Percentiles rank a stretch among this genome's conserved stretches.
phyloP scores from a whole-genome alignment of 208 protist genomes.

The Leishmania major region DNA sequence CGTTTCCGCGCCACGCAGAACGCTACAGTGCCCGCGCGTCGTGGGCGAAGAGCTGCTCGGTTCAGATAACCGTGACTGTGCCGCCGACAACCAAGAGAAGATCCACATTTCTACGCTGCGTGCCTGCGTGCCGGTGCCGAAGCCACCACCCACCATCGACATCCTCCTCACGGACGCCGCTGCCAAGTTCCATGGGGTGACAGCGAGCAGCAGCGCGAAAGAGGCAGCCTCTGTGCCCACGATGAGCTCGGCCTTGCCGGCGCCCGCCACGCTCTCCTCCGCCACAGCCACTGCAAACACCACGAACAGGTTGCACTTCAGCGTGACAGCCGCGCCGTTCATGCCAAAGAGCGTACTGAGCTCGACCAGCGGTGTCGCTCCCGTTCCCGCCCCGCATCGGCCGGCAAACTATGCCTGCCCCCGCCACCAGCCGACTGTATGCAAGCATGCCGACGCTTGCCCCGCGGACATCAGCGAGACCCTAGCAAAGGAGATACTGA shows the following conservation, averaged over 20 bases:
- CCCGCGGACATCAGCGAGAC: conserved; percentile 5
- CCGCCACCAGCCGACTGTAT: neutral
- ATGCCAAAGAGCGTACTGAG: conserved; percentile 20
- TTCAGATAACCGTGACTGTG: neutral
- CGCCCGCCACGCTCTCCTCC: neutral
- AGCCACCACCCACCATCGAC: conserved; percentile 28
- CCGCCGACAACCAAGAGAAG: neutral
- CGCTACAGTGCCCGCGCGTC: conserved; percentile 16
- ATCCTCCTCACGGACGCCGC: neutral
- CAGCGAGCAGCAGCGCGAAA: neutral
- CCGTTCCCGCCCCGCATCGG: neutral
- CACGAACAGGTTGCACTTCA: conserved; percentile 23
- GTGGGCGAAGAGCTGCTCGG: neutral
- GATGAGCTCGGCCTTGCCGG: conserved; percentile 1
- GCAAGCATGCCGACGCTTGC: neutral
- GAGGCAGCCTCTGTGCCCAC: conserved; percentile 1
- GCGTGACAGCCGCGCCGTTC: conserved; percentile 16
- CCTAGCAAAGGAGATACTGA: conserved; percentile 19
- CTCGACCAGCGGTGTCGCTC: neutral
- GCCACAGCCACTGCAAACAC: conserved; percentile 8
- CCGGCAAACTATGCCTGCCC: neutral
- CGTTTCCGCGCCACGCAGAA: conserved; percentile 3
- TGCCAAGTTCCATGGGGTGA: neutral
- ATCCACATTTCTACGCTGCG: neutral
- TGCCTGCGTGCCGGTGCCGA: conserved; percentile 7